A percentile compares a stretch with the other conserved stretches of the same genome.
phyloP scores from a whole-genome alignment of 306 rosid species.

The Betula pendula region DNA sequence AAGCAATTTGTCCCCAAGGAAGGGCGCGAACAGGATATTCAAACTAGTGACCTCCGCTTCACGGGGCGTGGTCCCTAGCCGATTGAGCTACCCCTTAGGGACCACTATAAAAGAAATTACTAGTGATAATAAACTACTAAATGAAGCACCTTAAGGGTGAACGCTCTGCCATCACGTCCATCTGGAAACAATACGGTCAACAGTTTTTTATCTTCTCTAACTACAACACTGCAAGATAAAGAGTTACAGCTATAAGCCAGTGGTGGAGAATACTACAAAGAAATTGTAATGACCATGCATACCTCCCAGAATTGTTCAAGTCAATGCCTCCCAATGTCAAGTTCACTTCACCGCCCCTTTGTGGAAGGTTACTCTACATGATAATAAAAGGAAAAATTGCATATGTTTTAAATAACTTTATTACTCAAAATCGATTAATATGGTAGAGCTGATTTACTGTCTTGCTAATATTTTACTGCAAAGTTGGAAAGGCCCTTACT shows the following conservation, averaged over 20 bases:
- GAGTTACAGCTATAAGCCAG: conserved; percentile 29
- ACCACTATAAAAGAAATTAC: background rate
- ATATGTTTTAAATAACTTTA: conserved; percentile 3
- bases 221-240: conserved; percentile 79
- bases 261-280: conserved; percentile 16
- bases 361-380: conserved; percentile 86
- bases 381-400: conserved; percentile 18
- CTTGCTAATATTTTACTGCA: too few species aligned
- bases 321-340: conserved; percentile 97
- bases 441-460: background rate
- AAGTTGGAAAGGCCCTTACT: too few species aligned
- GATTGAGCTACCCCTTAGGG: too few species aligned
- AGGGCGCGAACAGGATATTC: too few species aligned
- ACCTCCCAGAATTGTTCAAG: conserved; percentile 99
- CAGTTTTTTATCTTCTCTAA: conserved; percentile 97
- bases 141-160: conserved; percentile 87
- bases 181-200: conserved; percentile 97
- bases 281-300: conserved; percentile 22
- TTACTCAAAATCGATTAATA: background rate
- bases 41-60: too few species aligned
- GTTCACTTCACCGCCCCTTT: conserved; percentile 96
- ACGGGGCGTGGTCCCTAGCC: too few species aligned
- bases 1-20: too few species aligned
- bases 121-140: conserved; percentile 14
- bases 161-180: conserved; percentile 99